These are phyloP conservation scores for Ceratocystis colombiana DNA, from an alignment of 2,329 filamentous ascomycete genomes.

Conservation along the genomic window DNA sequence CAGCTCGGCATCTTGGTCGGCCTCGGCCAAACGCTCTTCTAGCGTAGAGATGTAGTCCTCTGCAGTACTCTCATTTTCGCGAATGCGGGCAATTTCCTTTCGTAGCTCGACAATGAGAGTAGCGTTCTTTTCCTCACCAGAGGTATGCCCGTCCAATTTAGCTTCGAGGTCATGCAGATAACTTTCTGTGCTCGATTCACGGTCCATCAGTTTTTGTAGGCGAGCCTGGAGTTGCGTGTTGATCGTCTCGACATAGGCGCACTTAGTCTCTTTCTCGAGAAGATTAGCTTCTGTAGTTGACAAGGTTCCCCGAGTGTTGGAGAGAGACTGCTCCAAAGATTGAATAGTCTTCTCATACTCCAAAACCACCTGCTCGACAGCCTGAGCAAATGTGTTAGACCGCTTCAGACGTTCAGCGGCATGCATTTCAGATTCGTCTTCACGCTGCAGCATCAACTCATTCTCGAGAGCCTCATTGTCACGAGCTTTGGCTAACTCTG, in stretches of 20 bases:
- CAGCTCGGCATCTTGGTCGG: constrained; percentile 88
- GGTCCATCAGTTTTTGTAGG: constrained; percentile 85
- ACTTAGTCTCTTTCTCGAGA: constrained; percentile 86
- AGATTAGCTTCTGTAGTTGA: constrained; percentile 76
- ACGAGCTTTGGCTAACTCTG: constrained; percentile 79
- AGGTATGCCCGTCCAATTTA: constrained; percentile 81
- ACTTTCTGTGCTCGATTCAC: constrained; percentile 80
- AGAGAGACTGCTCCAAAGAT: constrained; percentile 79
- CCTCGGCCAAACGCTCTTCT: constrained; percentile 88
- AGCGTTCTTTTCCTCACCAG: constrained; percentile 85
- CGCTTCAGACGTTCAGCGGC: constrained; percentile 82
- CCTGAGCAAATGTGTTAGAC: constrained; percentile 90
- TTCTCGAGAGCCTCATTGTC: constrained; percentile 56
- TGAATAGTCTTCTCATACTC: constrained; percentile 99
- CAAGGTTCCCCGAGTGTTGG: constrained; percentile 73
- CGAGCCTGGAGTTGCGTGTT: constrained; percentile 81
- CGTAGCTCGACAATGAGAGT: constrained; percentile 76
- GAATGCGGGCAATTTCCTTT: constrained; percentile 77
- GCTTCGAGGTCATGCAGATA: constrained; percentile 87
- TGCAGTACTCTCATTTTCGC: constrained; percentile 79
- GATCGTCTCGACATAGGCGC: constrained; percentile 84
- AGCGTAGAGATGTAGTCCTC: constrained; percentile 97
- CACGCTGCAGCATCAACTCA: constrained; percentile 34
- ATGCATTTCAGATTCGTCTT: constrained; percentile 46
- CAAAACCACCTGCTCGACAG: constrained; percentile 88